Base-by-base conservation (phyloP, 257 asterid species). In the Phtheirospermum japonicum region DNA sequence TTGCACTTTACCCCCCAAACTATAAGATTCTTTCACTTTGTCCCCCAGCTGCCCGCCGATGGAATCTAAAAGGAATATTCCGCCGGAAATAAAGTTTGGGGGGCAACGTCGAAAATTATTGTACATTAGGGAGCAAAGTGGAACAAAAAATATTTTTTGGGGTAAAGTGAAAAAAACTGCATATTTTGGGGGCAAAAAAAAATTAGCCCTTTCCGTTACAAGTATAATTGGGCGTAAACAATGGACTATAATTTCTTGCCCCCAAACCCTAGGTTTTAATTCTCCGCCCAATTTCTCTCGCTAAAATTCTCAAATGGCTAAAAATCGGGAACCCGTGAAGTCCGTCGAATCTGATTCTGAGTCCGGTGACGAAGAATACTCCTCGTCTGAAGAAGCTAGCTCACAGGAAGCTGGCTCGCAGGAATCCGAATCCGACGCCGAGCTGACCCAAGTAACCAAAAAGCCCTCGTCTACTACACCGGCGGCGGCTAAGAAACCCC, bases 281-380 rank as follows among this genome's bases (percentile, higher is more conserved):
- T 19, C 30, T 3, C 60, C 26, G 1, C 12, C 62, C 62, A 11
- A 9, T 0, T 33, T 32, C 57, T 40, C 33, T 31, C 45, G 18
- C 54, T 6, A 0, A 30, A 16, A 59, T 7, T 11, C 48, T n/a
- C n/a, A n/a, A n/a, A 80, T 80, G 82, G 71, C 85, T 2, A 80
- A 70, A 23, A 71, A 50, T 17, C 68, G 75, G 17, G 66, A 76
- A 26, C 73, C 70, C 2, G 67, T 19, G 45, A 70, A 65, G 55
- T 64, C 67, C 13, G 46, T 51, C 34, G 71, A 69, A 3, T 42
- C 73, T 16, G 64, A 76, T 9, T 42, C 75, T 34, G 82, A 76
- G 12, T 64, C 85, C 17, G 71, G 48, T 6, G 76, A 76, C 19
- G 82, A 80, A 16, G 80, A 66, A 50, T 75, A 67, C 6, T 57